These are phyloP conservation scores for Pythium brachiatum DNA, from an alignment of 352 stramenopile species.

Conservation along the genomic window DNA sequence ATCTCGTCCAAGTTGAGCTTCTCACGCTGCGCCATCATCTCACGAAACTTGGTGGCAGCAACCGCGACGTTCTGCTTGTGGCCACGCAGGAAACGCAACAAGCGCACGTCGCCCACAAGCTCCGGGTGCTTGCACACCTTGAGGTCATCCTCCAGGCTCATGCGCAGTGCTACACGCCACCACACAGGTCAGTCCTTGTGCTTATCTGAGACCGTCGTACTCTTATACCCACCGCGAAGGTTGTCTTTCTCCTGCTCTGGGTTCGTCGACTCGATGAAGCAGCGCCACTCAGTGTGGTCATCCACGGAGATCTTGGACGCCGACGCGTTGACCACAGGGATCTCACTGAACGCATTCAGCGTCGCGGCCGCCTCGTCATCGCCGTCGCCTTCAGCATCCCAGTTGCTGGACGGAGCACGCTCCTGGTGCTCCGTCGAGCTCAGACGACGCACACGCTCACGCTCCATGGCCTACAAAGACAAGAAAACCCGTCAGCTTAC, in stretches of 20 bases:
- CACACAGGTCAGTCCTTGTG: not conserved
- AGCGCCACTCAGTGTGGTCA: constrained; percentile 55
- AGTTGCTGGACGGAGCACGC: constrained; percentile 15
- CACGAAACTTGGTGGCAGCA: constrained; percentile 57
- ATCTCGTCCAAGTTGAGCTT: constrained; percentile 61
- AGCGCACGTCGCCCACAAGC: constrained; percentile 54
- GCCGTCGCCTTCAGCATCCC: not conserved
- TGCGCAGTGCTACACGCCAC: constrained; percentile 38
- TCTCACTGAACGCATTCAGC: constrained; percentile 43
- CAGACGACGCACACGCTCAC: constrained; percentile 51
- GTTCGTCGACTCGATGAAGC: constrained; percentile 61
- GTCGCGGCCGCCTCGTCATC: not conserved
- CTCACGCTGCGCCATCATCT: constrained; percentile 62
- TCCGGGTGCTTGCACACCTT: constrained; percentile 45
- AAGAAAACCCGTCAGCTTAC: not conserved
- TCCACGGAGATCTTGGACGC: constrained; percentile 61
- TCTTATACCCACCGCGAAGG: constrained; percentile 40
- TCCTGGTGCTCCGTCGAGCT: constrained; percentile 48
- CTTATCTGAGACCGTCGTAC: not conserved
- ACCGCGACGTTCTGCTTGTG: constrained; percentile 72
- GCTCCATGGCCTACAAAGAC: constrained; percentile 39
- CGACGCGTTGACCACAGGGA: constrained; percentile 52
- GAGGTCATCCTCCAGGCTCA: constrained; percentile 62
- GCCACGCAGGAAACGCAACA: constrained; percentile 69
- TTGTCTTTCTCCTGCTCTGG: constrained; percentile 61